Base-by-base conservation (phyloP, 2,329 filamentous ascomycete species). In the Dactylellina haptotyla region DNA sequence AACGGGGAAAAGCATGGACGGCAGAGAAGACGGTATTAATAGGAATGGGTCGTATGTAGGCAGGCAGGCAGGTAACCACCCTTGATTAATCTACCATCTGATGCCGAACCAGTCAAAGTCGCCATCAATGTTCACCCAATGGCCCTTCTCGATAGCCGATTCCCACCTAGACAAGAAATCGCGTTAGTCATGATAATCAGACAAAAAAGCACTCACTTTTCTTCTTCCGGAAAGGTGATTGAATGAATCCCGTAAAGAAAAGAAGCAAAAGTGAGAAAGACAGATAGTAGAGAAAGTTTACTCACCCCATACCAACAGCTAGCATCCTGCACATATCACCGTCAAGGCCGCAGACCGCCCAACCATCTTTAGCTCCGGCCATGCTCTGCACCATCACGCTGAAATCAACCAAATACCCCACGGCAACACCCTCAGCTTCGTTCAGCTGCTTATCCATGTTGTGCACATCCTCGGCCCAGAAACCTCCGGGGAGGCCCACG, bases 61-160 rank as follows among this genome's bases (percentile, higher is more conserved):
- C 28, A 18, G 65, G 37, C 26, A n/a, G 63, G 41, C n/a, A 2
- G 50, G 25, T 14, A 16, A 48, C 34, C 20, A 46, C 6, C 4
- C n/a, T 23, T 20, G 14, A 39, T 26, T 50, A 20, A 23, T 34
- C 18, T 74, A 66, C 70, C 70, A 74, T 43, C 63, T 61, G 25
- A 74, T 67, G 54, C 70, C 70, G 62, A 66, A 74, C 70, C 70
- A 74, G 61, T 66, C 70, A 48, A 74, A 74, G 62, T 74, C 62
- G 23, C 70, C 70, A 51, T 74, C 70, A 41, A 74, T 67, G 48
- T 74, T 74, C 37, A 74, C 70, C 70, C 70, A 74, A 57, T 74
- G 70, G 25, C 63, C 70, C 39, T 67, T 61, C 56, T 67, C 62
- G 39, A 74, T 74, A 18, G 70, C 70, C 30, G 57, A 57, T 50